Evolutionary conservation across 805 yeast genomes (phyloP).

Genomic region (Saturnispora halmiae): DNA sequence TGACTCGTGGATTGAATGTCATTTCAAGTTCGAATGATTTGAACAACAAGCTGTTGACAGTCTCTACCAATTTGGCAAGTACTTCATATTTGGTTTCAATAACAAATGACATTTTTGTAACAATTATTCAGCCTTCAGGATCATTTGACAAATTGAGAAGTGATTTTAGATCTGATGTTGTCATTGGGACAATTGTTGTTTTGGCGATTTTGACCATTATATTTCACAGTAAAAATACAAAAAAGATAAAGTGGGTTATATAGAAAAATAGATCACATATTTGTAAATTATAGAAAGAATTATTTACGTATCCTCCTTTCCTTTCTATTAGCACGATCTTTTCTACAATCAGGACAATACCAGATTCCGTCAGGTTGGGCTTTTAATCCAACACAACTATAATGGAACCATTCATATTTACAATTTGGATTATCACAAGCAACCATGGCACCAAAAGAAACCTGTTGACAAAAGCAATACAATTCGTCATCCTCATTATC

Average conservation of each 20-base stretch:
- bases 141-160: conserved; percentile 70
- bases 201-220: conserved; percentile 39
- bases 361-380: conserved; percentile 93
- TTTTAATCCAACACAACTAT: conserved; percentile 79
- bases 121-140: conserved; percentile 68
- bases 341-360: conserved; percentile 87
- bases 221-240: conserved; percentile 23
- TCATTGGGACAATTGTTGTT: conserved; percentile 49
- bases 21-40: conserved; percentile 17
- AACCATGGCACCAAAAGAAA: conserved; percentile 67
- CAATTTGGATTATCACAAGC: conserved; percentile 56
- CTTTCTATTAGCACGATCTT: conserved; percentile 13
- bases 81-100: conserved; percentile 62
- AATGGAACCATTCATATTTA: conserved; percentile 55
- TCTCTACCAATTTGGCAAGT: conserved; percentile 69
- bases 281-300: not conserved
- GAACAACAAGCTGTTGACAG: conserved; percentile 36
- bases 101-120: conserved; percentile 69
- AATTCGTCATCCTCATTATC: conserved; percentile 54
- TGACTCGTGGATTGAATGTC: conserved; percentile 45
- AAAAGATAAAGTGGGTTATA: conserved; percentile 8
- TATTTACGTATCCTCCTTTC: conserved; percentile 7
- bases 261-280: conserved; percentile 1
- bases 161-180: conserved; percentile 57
- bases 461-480: conserved; percentile 90